These are phyloP conservation scores for Penicillium sp. DNA, from an alignment of 2,329 filamentous ascomycete species.

Conservation along the genomic window DNA sequence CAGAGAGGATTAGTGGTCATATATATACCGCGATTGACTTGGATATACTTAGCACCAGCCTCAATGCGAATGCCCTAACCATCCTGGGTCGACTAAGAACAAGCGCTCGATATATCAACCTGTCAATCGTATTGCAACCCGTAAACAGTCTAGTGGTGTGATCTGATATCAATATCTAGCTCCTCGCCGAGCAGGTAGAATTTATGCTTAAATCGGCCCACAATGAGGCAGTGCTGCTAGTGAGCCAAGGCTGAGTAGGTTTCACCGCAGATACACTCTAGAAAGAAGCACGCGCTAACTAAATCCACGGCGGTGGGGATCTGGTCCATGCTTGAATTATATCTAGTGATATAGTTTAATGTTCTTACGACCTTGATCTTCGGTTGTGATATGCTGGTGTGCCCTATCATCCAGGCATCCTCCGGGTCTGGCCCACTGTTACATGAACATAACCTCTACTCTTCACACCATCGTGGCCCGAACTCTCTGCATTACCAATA, in stretches of 20 bases:
- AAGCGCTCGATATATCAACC: background rate
- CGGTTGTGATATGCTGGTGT: no score
- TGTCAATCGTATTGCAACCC: background rate
- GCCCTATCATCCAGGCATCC: no score
- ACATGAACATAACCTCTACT: background rate
- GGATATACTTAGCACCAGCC: background rate
- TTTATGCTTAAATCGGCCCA: constrained; percentile 21
- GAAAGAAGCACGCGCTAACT: constrained; percentile 7
- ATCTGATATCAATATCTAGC: constrained; percentile 5
- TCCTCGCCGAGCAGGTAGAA: constrained; percentile 9
- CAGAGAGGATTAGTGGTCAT: background rate
- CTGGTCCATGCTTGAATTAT: background rate
- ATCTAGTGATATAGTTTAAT: background rate
- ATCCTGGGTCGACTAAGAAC: background rate
- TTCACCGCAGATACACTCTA: constrained; percentile 1
- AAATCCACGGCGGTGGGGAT: background rate
- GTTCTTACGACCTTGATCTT: no score
- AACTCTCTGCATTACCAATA: background rate
- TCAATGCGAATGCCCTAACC: background rate
- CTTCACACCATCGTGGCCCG: no score
- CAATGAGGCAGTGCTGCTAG: constrained; percentile 14
- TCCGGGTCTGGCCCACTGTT: background rate
- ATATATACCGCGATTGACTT: background rate
- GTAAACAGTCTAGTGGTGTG: constrained; percentile 6
- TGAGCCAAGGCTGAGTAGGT: constrained; percentile 5